Conservation (phyloP, 2,329 filamentous ascomycete species). For the Diplodia intermedia region DNA sequence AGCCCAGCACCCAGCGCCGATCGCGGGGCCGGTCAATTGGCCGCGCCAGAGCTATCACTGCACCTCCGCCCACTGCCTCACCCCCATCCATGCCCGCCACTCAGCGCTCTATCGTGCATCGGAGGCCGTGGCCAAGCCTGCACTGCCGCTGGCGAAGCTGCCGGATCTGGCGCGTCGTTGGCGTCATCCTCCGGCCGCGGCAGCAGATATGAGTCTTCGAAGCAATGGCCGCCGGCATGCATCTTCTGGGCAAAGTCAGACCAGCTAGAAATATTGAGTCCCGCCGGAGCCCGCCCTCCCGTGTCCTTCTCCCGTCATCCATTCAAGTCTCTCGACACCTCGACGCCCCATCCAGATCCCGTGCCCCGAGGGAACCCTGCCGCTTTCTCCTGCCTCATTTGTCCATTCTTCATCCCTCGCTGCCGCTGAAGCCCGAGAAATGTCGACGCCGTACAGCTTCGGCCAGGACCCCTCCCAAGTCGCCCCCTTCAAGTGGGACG, state of each 20-base stretch:
- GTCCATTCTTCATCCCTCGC: neutral
- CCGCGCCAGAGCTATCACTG: constrained; percentile 24
- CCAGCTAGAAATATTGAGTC: constrained; percentile 24
- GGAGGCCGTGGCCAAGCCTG: neutral
- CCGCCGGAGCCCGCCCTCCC: constrained; percentile 2
- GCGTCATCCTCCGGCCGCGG: neutral
- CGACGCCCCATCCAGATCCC: neutral
- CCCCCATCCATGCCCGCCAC: neutral
- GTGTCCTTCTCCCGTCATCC: neutral
- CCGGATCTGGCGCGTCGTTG: neutral
- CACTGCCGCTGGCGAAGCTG: neutral
- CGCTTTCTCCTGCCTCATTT: neutral
- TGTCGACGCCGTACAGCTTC: constrained; percentile 28
- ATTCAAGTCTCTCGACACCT: neutral
- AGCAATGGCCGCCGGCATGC: neutral
- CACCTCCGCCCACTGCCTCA: neutral
- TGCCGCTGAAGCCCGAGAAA: neutral
- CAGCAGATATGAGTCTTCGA: neutral
- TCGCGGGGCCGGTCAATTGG: constrained; percentile 19
- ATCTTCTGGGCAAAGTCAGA: constrained; percentile 5
- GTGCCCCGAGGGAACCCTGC: neutral
- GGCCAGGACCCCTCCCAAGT: constrained; percentile 22
- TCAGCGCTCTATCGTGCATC: constrained; percentile 7
- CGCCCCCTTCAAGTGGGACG: constrained; percentile 42
- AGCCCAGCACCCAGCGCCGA: constrained; percentile 7